Conservation (phyloP, 768 basidiomycete genomes). For the Scleroderma bovista region DNA sequence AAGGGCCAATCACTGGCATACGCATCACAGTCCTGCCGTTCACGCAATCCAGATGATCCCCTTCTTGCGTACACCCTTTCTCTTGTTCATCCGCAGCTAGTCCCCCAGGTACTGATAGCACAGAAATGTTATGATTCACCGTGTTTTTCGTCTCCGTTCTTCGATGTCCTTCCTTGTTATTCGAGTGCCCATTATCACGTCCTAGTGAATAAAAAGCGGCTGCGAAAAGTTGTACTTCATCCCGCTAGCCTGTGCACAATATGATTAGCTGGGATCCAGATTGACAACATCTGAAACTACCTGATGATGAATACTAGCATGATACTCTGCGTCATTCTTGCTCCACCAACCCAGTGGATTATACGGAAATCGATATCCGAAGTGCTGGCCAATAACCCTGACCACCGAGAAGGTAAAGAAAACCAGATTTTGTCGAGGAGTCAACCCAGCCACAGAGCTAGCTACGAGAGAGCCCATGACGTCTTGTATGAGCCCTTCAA, state of each 20-base stretch:
- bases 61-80: no score
- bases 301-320: background rate
- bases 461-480: background rate
- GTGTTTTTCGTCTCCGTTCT: slow-evolving; percentile 36
- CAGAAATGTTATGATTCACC: no score
- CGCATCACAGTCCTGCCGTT: no score
- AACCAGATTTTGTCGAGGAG: background rate
- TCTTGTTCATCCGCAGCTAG: no score
- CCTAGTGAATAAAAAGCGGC: slow-evolving; percentile 96
- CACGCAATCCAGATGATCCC: no score
- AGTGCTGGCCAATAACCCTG: background rate
- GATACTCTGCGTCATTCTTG: background rate
- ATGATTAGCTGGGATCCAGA: background rate
- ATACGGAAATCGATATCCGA: background rate
- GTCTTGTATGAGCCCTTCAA: background rate
- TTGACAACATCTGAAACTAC: background rate
- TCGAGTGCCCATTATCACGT: slow-evolving; percentile 75
- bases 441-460: background rate
- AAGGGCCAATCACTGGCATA: no score
- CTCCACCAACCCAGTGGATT: background rate
- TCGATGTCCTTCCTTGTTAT: slow-evolving; percentile 65
- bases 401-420: background rate
- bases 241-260: slow-evolving; percentile 42
- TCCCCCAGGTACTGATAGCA: no score
- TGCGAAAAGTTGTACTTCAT: slow-evolving; percentile 96